Evolutionary conservation across 2,329 filamentous ascomycete species (phyloP).

Genomic region (Coniochaeta pulveracea): DNA sequence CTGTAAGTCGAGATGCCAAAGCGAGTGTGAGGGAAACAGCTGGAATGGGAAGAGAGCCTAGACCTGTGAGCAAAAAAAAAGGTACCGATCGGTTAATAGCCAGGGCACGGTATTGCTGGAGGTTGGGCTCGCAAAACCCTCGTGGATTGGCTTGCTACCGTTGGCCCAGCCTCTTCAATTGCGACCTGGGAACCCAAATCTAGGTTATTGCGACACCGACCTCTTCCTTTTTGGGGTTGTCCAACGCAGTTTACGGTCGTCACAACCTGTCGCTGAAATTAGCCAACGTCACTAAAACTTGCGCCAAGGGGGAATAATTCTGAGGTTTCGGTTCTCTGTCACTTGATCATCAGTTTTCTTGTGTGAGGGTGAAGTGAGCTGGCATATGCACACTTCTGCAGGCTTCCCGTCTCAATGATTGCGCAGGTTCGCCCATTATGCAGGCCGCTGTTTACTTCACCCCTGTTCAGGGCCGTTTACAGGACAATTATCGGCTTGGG

Average conservation of each 20-base stretch:
- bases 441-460: constrained; percentile 10
- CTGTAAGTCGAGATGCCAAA: too few relatives aligned
- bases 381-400: constrained; percentile 9
- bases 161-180: constrained; percentile 4
- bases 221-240: constrained; percentile 1
- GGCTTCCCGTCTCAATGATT: background rate
- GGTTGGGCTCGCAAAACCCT: constrained; percentile 12
- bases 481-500: constrained; percentile 10
- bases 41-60: constrained; percentile 4
- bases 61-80: constrained; percentile 5
- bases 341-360: too few relatives aligned
- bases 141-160: constrained; percentile 6
- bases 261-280: too few relatives aligned
- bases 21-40: constrained; percentile 1
- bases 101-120: constrained; percentile 7
- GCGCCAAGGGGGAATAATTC: too few relatives aligned
- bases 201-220: constrained; percentile 2
- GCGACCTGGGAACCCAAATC: background rate
- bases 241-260: background rate
- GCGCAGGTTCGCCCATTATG: constrained; percentile 3
- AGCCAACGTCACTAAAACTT: too few relatives aligned
- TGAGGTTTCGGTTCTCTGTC: too few relatives aligned
- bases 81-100: constrained; percentile 9
- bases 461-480: constrained; percentile 10
- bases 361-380: too few relatives aligned